Percentiles rank a stretch among this genome's conserved stretches.
Evolutionary conservation across 163 green algal species (phyloP).

Genomic region (Scenedesmus sp.): DNA sequence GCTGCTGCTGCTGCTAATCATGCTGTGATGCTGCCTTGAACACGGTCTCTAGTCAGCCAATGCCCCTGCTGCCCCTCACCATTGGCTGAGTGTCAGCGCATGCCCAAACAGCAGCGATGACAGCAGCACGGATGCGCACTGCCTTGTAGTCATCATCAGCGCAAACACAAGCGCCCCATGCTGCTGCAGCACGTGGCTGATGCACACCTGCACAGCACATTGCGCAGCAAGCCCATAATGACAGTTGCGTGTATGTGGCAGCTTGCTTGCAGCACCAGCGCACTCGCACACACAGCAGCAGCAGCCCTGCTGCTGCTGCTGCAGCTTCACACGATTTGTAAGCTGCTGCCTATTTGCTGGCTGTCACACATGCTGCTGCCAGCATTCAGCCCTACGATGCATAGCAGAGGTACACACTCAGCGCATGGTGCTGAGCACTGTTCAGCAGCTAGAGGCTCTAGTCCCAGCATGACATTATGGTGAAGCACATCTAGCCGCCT

Average conservation of each 20-base stretch:
- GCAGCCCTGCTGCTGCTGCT: not conserved
- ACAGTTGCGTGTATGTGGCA: too few species aligned
- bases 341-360: too few species aligned
- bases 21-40: not conserved
- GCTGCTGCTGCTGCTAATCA: not conserved
- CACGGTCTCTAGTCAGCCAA: not conserved
- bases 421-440: too few species aligned
- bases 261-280: not conserved
- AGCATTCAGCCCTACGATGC: not conserved
- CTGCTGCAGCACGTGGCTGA: constrained; percentile 92
- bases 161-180: constrained; percentile 92
- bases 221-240: not conserved
- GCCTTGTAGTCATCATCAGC: constrained; percentile 96
- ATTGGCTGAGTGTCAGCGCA: constrained; percentile 80
- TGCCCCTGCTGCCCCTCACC: constrained; percentile 59
- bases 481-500: too few species aligned
- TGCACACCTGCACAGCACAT: constrained; percentile 84
- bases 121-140: constrained; percentile 95
- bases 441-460: too few species aligned
- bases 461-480: too few species aligned
- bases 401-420: not conserved
- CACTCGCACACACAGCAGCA: not conserved
- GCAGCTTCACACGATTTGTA: not conserved
- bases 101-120: constrained; percentile 92
- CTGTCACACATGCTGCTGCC: too few species aligned